Evolutionary conservation across 2,329 filamentous ascomycete species (phyloP).

Genomic region (Juglanconis oblonga): DNA sequence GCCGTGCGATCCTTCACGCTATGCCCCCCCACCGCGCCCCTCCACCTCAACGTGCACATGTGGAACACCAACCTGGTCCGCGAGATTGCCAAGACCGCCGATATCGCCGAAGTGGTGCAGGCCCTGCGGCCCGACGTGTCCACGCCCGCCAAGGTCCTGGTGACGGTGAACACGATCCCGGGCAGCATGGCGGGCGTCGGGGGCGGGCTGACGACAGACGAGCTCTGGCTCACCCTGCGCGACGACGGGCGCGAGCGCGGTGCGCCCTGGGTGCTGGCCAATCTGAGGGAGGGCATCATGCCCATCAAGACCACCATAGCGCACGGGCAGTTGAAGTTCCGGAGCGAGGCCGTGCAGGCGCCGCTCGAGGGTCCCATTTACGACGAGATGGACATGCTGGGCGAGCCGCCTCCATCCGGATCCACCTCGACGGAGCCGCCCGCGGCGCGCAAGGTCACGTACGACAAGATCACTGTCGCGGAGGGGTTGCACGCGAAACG

Average conservation of each 20-base stretch:
- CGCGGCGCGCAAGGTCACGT: slow-evolving; percentile 4
- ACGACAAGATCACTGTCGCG: no score
- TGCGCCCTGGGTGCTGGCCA: slow-evolving; percentile 33
- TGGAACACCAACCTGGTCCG: slow-evolving; percentile 23
- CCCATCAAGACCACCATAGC: slow-evolving; percentile 1
- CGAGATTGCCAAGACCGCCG: slow-evolving; percentile 14
- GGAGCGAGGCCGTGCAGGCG: slow-evolving; percentile 19
- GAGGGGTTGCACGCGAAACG: no score
- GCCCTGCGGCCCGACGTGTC: slow-evolving; percentile 19
- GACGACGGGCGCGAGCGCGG: slow-evolving; percentile 41
- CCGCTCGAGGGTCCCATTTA: slow-evolving; percentile 9
- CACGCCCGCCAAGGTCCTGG: slow-evolving; percentile 30
- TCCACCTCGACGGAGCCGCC: background rate
- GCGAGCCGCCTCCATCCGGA: background rate
- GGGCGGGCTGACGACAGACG: slow-evolving; percentile 27
- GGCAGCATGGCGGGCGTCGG: slow-evolving; percentile 27
- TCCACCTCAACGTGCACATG: slow-evolving; percentile 17
- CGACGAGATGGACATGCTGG: background rate
- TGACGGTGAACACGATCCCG: slow-evolving; percentile 26
- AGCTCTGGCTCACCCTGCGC: slow-evolving; percentile 36
- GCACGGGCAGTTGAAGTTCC: slow-evolving; percentile 5
- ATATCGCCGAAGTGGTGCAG: slow-evolving; percentile 23
- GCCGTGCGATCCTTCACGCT: slow-evolving; percentile 49
- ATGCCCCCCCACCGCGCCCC: slow-evolving; percentile 36
- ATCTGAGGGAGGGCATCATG: slow-evolving; percentile 23